Conservation (phyloP, 768 basidiomycete genomes). For the Tubosaeta brunneosetosa region DNA sequence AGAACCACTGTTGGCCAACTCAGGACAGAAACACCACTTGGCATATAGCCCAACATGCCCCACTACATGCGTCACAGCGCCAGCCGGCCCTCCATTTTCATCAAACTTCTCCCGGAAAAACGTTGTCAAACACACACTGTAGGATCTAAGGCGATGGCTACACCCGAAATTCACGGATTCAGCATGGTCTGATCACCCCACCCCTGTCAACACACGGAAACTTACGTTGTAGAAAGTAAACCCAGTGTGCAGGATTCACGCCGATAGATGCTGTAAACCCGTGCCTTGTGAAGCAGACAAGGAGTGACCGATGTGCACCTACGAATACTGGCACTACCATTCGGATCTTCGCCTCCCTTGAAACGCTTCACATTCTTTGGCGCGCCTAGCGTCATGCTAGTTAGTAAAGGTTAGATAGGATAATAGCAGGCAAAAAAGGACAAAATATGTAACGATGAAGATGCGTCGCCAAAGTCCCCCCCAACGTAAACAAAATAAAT, state of each 20-base stretch:
- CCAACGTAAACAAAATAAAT: background rate
- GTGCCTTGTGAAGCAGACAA: background rate
- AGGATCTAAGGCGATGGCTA: conserved; percentile 31
- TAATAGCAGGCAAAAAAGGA: background rate
- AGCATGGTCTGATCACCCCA: background rate
- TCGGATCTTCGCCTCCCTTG: conserved; percentile 41
- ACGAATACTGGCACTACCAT: conserved; percentile 48
- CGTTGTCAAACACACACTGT: conserved; percentile 26
- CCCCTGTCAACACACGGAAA: background rate
- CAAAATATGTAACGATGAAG: background rate
- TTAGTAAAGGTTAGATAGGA: conserved; percentile 3
- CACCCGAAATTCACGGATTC: conserved; percentile 2
- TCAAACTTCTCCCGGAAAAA: background rate
- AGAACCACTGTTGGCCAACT: background rate
- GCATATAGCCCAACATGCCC: background rate
- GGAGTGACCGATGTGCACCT: conserved; percentile 15
- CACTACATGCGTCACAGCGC: background rate
- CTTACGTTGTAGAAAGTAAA: conserved; percentile 46
- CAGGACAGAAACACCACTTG: background rate
- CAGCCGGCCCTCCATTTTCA: background rate
- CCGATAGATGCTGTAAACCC: conserved; percentile 39
- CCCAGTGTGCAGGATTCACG: conserved; percentile 42
- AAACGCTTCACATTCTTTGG: conserved; percentile 39
- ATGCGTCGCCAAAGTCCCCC: background rate
- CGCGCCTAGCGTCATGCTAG: conserved; percentile 13